These are phyloP conservation scores for Herpetomonas tarakana DNA, from an alignment of 208 protist species.

Conservation along the genomic window DNA sequence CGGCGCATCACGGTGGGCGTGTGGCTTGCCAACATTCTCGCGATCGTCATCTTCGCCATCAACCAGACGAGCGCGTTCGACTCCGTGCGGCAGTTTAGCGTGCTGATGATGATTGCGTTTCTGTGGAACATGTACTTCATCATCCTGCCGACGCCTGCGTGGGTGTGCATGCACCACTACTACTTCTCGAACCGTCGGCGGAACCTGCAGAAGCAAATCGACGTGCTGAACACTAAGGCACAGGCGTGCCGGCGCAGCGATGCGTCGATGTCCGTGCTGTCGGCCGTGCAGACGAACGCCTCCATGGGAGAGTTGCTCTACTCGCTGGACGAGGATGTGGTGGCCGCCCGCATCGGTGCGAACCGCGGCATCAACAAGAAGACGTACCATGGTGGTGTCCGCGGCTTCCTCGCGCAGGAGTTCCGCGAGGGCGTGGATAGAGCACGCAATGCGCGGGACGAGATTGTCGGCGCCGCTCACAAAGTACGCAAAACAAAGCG, in stretches of 20 bases:
- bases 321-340: slow-evolving; percentile 22
- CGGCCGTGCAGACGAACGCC: slow-evolving; percentile 26
- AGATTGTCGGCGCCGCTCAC: slow-evolving; percentile 23
- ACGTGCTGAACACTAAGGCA: slow-evolving; percentile 29
- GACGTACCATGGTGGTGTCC: slow-evolving; percentile 9
- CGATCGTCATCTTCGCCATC: slow-evolving; percentile 51
- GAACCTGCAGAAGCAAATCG: slow-evolving; percentile 42
- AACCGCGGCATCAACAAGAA: slow-evolving; percentile 24
- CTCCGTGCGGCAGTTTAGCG: slow-evolving; percentile 44
- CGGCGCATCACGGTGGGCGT: slow-evolving; percentile 31
- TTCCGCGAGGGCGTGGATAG: slow-evolving; percentile 11
- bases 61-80: slow-evolving; percentile 46
- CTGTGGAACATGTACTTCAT: slow-evolving; percentile 62
- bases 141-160: slow-evolving; percentile 35
- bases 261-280: slow-evolving; percentile 21
- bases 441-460: slow-evolving; percentile 12
- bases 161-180: slow-evolving; percentile 55
- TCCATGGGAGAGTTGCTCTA: slow-evolving; percentile 18
- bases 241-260: slow-evolving; percentile 21
- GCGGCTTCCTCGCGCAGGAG: slow-evolving; percentile 20
- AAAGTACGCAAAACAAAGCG: slow-evolving; percentile 25
- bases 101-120: slow-evolving; percentile 57
- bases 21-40: slow-evolving; percentile 42
- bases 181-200: slow-evolving; percentile 44
- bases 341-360: slow-evolving; percentile 20